Base-by-base conservation (phyloP, 2,329 filamentous ascomycete genomes). In the Stagonosporopsis rhizophila region DNA sequence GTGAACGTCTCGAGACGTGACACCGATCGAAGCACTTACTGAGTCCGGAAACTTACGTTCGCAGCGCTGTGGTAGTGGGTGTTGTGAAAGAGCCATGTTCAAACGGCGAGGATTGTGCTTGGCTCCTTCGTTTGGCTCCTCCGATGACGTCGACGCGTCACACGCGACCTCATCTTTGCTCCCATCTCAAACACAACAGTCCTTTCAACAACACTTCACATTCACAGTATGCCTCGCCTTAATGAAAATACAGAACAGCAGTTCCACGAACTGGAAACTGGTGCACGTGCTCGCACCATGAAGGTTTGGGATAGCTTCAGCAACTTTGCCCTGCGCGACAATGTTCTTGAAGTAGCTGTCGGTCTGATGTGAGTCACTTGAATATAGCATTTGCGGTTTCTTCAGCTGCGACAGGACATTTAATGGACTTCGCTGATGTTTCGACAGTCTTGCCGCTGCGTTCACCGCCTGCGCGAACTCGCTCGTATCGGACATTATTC, bases 281-380 rank as follows among this genome's bases (percentile, higher is more conserved):
- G 74, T 20, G 70, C 70, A 11, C 74, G 78, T 50, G 77, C 77
- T 8, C 60, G 58, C 49, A 82, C 83, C 22, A 77, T 79, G 59
- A 79, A 80, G 56, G 76, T 85, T 53, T 87, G 84, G 79, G 78
- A 84, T 30, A 87, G 86, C 35, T 91, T 91, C 71, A 73, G 87
- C 63, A 88, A 90, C 71, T 92, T 91, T 74, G 88, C 88, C 0
- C 83, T 90, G 50, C 85, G 89, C 61, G 89, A 89, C 55, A 91
- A 91, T 65, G 89, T 91, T 44, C 81, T 92, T 23, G 87, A 91
- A 73, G 89, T 92, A 56, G 89, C 89, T 15, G 87, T 91, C 64
- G 89, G 89, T 63, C 78, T 91, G 61, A 91, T 92, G 88, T 90
- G 69, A 39, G 38, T 34, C 3, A 20, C 32, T 2, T 2, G 12